These are phyloP conservation scores for Thielaviopsis punctulata DNA, from an alignment of 2,329 filamentous ascomycete species.

Conservation along the genomic window DNA sequence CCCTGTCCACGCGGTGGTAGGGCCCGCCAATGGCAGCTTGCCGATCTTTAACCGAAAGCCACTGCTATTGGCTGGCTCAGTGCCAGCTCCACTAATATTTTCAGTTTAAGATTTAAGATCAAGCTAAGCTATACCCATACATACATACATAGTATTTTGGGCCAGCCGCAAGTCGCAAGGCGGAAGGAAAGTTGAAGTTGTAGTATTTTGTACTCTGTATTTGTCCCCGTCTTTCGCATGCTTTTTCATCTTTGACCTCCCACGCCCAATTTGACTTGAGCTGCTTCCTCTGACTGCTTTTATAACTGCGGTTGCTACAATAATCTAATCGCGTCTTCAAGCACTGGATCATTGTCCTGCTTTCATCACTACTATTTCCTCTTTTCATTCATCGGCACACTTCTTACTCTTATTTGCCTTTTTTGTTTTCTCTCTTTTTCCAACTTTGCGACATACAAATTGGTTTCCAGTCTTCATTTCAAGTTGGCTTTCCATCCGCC, in stretches of 20 bases:
- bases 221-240: neutral
- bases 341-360: no score
- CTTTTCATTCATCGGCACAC: constrained; percentile 4
- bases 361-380: no score
- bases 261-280: neutral
- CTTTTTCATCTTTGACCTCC: neutral
- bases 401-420: no score
- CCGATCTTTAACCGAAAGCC: neutral
- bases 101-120: neutral
- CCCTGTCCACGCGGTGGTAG: neutral
- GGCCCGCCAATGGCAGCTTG: neutral
- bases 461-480: no score
- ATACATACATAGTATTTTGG: no score
- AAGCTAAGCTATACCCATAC: neutral
- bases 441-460: no score
- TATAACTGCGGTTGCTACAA: neutral
- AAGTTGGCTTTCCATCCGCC: no score
- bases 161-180: neutral
- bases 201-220: neutral
- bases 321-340: no score
- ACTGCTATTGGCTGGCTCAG: neutral
- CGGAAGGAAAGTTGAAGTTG: neutral
- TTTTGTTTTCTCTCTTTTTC: no score
- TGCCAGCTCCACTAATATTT: neutral
- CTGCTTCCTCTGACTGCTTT: neutral